Evolutionary conservation across 2,329 filamentous ascomycete species (phyloP).

Genomic region (Xylariaceae sp.): DNA sequence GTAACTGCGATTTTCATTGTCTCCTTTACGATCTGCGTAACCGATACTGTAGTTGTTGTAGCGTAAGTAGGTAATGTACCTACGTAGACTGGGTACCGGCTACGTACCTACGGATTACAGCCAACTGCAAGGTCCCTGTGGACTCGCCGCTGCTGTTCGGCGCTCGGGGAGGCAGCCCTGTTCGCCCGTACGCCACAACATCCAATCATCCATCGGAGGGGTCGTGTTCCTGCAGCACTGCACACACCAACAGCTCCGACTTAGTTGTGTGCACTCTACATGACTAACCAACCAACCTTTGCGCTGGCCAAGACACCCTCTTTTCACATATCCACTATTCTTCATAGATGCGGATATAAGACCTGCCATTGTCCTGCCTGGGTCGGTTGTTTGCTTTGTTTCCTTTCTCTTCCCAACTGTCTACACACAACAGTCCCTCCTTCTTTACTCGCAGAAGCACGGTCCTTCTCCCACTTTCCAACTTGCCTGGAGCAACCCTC

Average conservation of each 20-base stretch:
- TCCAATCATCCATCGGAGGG: slow-evolving; percentile 35
- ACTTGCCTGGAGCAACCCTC: slow-evolving; percentile 43
- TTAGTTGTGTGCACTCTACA: slow-evolving; percentile 27
- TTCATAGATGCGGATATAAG: slow-evolving; percentile 30
- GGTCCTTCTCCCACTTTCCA: slow-evolving; percentile 4
- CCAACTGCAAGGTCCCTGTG: slow-evolving; percentile 26
- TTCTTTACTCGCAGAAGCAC: slow-evolving; percentile 21
- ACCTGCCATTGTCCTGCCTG: slow-evolving; percentile 10
- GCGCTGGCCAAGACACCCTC: slow-evolving; percentile 1
- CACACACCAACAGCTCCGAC: slow-evolving; percentile 16
- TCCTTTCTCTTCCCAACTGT: slow-evolving; percentile 29
- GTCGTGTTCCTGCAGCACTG: slow-evolving; percentile 36
- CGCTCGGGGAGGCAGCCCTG: slow-evolving; percentile 23
- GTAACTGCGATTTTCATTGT: neutral
- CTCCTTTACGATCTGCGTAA: slow-evolving; percentile 23
- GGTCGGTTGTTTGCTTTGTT: slow-evolving; percentile 36
- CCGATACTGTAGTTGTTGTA: neutral
- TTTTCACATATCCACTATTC: slow-evolving; percentile 17
- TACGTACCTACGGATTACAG: too few relatives aligned
- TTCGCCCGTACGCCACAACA: slow-evolving; percentile 33
- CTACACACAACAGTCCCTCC: slow-evolving; percentile 31
- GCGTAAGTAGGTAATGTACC: neutral
- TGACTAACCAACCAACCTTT: slow-evolving; percentile 16
- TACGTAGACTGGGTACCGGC: too few relatives aligned
- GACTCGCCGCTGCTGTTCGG: slow-evolving; percentile 14